Conservation (phyloP, 495 filamentous ascomycete species). For the Penicillium simplicissimum region DNA sequence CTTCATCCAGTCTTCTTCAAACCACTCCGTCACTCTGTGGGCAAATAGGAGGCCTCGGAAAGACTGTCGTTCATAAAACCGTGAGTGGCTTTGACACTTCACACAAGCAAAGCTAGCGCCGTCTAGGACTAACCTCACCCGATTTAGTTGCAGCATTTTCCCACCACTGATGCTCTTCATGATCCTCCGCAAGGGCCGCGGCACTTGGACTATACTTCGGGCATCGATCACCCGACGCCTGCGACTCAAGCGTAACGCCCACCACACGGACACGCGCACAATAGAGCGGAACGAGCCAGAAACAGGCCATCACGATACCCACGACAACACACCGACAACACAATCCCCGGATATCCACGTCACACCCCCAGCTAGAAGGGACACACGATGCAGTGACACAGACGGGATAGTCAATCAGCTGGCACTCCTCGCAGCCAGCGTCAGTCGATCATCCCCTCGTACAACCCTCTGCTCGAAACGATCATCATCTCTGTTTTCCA, state of each 20-base stretch:
- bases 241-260: background rate
- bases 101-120: background rate
- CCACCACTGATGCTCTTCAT: slow-evolving; percentile 14
- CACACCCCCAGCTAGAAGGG: background rate
- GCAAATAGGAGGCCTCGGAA: background rate
- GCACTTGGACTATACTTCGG: slow-evolving; percentile 6
- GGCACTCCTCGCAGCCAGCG: slow-evolving; percentile 16
- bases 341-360: background rate
- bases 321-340: background rate
- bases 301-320: background rate
- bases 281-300: background rate
- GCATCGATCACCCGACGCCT: slow-evolving; percentile 8
- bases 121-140: background rate
- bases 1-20: background rate
- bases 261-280: background rate
- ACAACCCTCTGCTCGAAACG: background rate
- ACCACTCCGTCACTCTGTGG: background rate
- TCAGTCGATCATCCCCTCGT: slow-evolving; percentile 12
- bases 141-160: background rate
- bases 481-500: slow-evolving; percentile 5
- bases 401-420: slow-evolving; percentile 20
- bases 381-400: slow-evolving; percentile 15
- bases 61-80: background rate
- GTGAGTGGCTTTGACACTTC: background rate
- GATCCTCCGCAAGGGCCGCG: slow-evolving; percentile 11